A percentile compares a stretch with the other conserved stretches of the same genome.
Conservation (phyloP, 179 eudicot species). For the Amaranthus tricolor region DNA sequence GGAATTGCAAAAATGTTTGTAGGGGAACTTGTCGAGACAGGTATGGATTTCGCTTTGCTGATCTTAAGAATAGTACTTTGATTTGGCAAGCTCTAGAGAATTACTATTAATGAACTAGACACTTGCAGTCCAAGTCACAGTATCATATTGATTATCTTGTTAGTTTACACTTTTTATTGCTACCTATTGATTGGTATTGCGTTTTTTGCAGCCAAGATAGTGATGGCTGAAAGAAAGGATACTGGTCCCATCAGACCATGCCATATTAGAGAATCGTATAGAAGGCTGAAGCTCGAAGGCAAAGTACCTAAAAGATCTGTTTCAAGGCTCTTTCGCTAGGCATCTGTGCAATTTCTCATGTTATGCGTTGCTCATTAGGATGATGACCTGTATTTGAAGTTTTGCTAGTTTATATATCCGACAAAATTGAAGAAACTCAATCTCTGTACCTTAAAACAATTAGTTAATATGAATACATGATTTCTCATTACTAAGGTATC, state of each 20-base stretch:
- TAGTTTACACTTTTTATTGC: background rate
- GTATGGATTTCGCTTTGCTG: conserved; percentile 30
- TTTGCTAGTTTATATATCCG: background rate
- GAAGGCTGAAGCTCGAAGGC: conserved; percentile 91
- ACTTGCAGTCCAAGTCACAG: background rate
- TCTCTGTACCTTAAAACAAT: background rate
- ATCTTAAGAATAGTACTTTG: background rate
- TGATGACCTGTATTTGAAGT: background rate
- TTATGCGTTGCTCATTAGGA: background rate
- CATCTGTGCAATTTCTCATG: background rate
- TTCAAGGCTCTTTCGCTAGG: conserved; percentile 74
- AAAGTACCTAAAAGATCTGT: conserved; percentile 84
- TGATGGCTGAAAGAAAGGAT: conserved; percentile 84
- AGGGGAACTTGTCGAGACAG: conserved; percentile 93
- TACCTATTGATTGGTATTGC: background rate
- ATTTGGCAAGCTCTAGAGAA: background rate
- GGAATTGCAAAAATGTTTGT: conserved; percentile 96
- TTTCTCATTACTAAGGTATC: background rate
- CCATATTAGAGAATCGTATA: conserved; percentile 82
- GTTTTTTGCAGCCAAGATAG: conserved; percentile 60
- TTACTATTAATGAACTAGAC: background rate
- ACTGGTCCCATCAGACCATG: conserved; percentile 89
- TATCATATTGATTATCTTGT: background rate
- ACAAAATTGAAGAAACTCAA: background rate
- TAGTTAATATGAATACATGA: background rate